phyloP scores from a whole-genome alignment of 2,329 filamentous ascomycete species.

The Apiospora aurea region DNA sequence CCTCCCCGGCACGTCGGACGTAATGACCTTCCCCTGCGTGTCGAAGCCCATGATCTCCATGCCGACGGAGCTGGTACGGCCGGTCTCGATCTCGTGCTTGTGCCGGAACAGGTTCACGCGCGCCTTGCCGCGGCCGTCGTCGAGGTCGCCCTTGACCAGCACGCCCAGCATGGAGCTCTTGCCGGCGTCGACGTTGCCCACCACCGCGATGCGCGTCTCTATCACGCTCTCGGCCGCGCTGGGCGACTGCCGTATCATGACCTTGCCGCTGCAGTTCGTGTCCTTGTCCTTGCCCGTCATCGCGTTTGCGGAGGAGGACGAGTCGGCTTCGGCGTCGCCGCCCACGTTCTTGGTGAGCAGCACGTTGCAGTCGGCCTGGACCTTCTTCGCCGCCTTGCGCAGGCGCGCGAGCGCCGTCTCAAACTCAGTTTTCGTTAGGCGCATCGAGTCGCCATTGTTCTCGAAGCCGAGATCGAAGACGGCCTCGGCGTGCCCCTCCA shows the following conservation, averaged over 20 bases:
- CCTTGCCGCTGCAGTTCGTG: constrained; percentile 83
- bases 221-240: constrained; percentile 84
- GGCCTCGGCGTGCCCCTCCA: constrained; percentile 86
- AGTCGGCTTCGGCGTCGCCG: constrained; percentile 74
- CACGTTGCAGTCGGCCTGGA: constrained; percentile 78
- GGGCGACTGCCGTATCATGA: constrained; percentile 81
- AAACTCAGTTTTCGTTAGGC: constrained; percentile 78
- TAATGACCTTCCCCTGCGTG: constrained; percentile 81
- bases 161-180: constrained; percentile 97
- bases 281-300: constrained; percentile 50
- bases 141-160: constrained; percentile 91
- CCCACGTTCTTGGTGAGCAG: constrained; percentile 92
- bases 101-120: constrained; percentile 96
- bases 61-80: constrained; percentile 92
- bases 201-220: constrained; percentile 94
- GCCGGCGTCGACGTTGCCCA: constrained; percentile 96
- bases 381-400: constrained; percentile 66
- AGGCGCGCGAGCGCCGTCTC: constrained; percentile 72
- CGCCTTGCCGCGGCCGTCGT: constrained; percentile 92
- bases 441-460: constrained; percentile 86
- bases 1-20: constrained; percentile 79
- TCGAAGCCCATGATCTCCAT: constrained; percentile 99
- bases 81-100: constrained; percentile 97
- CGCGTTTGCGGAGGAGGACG: constrained; percentile 51
- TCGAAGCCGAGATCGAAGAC: constrained; percentile 94